These are phyloP conservation scores for Penicillium goetzii DNA, from an alignment of 495 filamentous ascomycete species.

Conservation along the genomic window DNA sequence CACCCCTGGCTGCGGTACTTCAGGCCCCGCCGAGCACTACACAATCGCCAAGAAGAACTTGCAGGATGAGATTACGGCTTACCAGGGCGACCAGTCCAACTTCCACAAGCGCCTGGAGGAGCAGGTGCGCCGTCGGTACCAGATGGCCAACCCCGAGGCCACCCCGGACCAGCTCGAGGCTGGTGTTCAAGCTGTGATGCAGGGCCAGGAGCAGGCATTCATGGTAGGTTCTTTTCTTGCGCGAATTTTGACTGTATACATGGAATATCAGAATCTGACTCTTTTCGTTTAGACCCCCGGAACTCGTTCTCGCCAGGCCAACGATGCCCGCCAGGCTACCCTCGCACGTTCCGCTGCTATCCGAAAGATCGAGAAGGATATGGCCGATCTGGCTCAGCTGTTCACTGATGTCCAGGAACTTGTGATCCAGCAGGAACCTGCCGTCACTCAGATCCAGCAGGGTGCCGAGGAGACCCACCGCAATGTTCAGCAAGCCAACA, in stretches of 20 bases:
- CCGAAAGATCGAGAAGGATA: slow-evolving; percentile 84
- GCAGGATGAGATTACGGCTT: slow-evolving; percentile 75
- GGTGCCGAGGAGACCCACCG: slow-evolving; percentile 77
- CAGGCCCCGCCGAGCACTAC: slow-evolving; percentile 70
- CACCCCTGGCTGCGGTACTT: slow-evolving; percentile 69
- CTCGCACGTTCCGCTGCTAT: slow-evolving; percentile 85
- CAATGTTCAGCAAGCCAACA: slow-evolving; percentile 80
- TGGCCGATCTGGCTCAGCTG: slow-evolving; percentile 81
- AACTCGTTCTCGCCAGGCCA: slow-evolving; percentile 78
- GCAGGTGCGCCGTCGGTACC: slow-evolving; percentile 85
- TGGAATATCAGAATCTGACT: slow-evolving; percentile 5
- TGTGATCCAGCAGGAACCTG: slow-evolving; percentile 79
- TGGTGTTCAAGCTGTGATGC: slow-evolving; percentile 70
- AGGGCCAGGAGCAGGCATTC: slow-evolving; percentile 75
- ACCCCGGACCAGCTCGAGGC: slow-evolving; percentile 77
- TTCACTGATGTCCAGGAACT: slow-evolving; percentile 84
- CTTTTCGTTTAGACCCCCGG: slow-evolving; percentile 55
- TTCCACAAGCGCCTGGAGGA: slow-evolving; percentile 78
- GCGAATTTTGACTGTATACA: neutral
- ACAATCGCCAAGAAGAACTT: slow-evolving; percentile 76
- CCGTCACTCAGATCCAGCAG: slow-evolving; percentile 76
- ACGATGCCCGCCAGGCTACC: slow-evolving; percentile 74
- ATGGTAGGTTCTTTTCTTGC: slow-evolving; percentile 42
- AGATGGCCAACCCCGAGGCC: slow-evolving; percentile 85
- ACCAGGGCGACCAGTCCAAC: slow-evolving; percentile 73